Evolutionary conservation across 2,329 filamentous ascomycete species (phyloP), one percentile per base, ranked within the genome.

Genomic region (Lecanoromycetidae sp.): DNA sequence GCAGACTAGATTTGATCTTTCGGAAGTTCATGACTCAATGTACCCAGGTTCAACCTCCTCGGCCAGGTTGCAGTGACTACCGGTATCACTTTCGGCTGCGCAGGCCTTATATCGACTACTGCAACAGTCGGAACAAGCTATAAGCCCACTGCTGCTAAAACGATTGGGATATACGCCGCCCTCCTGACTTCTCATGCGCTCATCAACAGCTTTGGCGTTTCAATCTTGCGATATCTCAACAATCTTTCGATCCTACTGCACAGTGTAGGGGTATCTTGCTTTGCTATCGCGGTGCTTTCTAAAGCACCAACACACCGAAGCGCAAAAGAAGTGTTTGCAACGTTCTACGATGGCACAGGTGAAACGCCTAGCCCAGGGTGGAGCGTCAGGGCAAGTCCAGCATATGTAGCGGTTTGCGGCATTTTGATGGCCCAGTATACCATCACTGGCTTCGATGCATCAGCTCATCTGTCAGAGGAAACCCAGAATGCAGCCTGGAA

Each of bases 91-190:
- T 70, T 70, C 50, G 69, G 69, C 34, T 61, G 60, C 41, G 69
- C 69, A 8, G 65, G 64, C 22, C 60, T 72, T 4, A 69, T 72
- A 34, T 67, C 67, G 3, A 69, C 65, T 2, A 60, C 67, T 8
- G 69, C 69, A 19, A 66, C 65, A 4, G 61, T 72, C 13, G 68
- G 69, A 48, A 64, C 60, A 12, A 57, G 57, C 27, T 71, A 69
- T 47, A 56, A 54, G 17, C 59, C 72, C 0, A 71, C 68, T 0
- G 63, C 74, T 1, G 62, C 55, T 12, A 67, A 67, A 51, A 76
- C 71, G 3, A 69, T 79, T 41, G 75, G 73, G n/a, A 78, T 79
- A 49, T 77, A 77, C 52, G 74, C 72, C 5, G 75, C 74, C 5
- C 62, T 78, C 4, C 66, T 79, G 3, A 52, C 72, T 27, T 73